phyloP scores from a whole-genome alignment of 2,329 filamentous ascomycete species.

The Diaporthe sp. region DNA sequence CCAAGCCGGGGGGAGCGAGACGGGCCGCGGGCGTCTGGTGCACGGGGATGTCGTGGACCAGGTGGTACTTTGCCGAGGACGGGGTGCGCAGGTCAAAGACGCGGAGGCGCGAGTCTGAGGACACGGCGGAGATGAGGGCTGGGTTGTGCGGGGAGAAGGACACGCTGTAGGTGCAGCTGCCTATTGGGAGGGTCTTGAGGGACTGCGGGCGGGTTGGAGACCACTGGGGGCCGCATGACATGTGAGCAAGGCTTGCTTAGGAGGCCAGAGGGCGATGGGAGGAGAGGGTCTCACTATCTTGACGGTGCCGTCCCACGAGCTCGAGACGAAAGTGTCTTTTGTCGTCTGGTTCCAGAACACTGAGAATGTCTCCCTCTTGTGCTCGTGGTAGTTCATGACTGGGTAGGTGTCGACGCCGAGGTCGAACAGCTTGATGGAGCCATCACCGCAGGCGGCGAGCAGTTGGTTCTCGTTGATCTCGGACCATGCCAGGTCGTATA shows the following conservation, averaged over 20 bases:
- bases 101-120: conserved; percentile 87
- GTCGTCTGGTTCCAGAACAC: conserved; percentile 92
- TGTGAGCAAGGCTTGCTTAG: not conserved
- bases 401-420: conserved; percentile 84
- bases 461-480: conserved; percentile 97
- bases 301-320: conserved; percentile 95
- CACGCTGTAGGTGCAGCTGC: conserved; percentile 94
- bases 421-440: conserved; percentile 95
- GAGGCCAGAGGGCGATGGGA: not conserved
- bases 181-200: conserved; percentile 87
- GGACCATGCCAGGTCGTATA: conserved; percentile 95
- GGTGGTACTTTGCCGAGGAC: conserved; percentile 86
- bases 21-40: conserved; percentile 70
- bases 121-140: conserved; percentile 85
- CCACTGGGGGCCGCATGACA: conserved; percentile 67
- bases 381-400: conserved; percentile 91
- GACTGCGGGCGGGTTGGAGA: conserved; percentile 80
- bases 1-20: conserved; percentile 48
- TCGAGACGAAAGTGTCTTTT: conserved; percentile 91
- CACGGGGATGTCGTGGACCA: conserved; percentile 84
- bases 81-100: conserved; percentile 94
- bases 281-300: conserved; percentile 72
- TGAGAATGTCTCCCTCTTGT: conserved; percentile 91
- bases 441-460: conserved; percentile 89
- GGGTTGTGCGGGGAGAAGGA: conserved; percentile 90